Base-by-base conservation (phyloP, 2,329 filamentous ascomycete genomes). In the Exophiala sp. region DNA sequence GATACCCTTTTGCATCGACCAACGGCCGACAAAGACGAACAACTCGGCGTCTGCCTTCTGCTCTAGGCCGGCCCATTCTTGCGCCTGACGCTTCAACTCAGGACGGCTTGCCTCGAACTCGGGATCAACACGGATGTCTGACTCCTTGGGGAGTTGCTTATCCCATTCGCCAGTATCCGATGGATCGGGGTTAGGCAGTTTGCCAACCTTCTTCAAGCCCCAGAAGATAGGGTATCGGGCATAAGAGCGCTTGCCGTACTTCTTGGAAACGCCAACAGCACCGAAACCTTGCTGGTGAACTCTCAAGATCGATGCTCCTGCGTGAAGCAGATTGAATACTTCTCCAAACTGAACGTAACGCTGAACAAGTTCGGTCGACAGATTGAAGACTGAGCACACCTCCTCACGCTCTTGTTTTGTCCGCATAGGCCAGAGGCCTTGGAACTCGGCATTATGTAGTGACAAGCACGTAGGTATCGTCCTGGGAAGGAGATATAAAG, bases 141-240 rank as follows among this genome's bases (percentile, higher is more conserved):
- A 72, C 11, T 78, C 70, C 41, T 78, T 74, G 5, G 75, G 73
- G 29, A 79, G 67, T 55, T 79, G 73, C 63, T 77, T 78, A 61
- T 79, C 75, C 81, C 81, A 85, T 54, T 79, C 80, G 5, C 76
- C 82, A 16, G 81, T 82, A 66, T 86, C 83, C 1, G 80, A 81
- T 3, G 83, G 83, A 65, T 86, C 83, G 1, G 84, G 83, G 62
- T 86, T 86, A 1, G 83, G 84, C 33, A 86, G 71, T 48, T 81
- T 78, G 14, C 83, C 83, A 50, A 86, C 80, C 65, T 79, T 80
- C 61, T 79, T 79, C 50, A 86, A 68, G 51, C 82, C 81, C 84
- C 84, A 87, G 70, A 87, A 86, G 55, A 87, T 86, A 2, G 84
- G 84, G 65, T 86, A 87, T 41, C 84, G 76, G 44, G 83, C 82